Conservation (phyloP, 208 protist species). For the Porcisia deanei region DNA sequence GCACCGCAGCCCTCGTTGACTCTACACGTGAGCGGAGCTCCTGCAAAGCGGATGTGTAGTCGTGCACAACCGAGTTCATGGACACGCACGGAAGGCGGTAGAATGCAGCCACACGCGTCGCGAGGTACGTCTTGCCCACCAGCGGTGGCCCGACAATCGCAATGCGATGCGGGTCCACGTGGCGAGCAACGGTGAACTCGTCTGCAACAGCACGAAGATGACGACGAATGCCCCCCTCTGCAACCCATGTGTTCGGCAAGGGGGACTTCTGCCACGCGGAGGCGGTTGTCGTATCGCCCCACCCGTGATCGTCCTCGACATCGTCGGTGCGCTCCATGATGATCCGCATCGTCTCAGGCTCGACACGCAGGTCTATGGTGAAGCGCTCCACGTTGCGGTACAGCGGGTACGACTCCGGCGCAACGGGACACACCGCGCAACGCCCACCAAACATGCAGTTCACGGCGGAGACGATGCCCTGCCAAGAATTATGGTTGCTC, state of each 20-base stretch:
- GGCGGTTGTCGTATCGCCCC: constrained; percentile 6
- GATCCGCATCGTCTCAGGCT: constrained; percentile 63
- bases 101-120: constrained; percentile 51
- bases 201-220: constrained; percentile 62
- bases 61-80: constrained; percentile 39
- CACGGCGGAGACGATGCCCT: constrained; percentile 66
- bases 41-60: constrained; percentile 55
- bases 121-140: constrained; percentile 82
- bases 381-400: constrained; percentile 87
- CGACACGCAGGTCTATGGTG: constrained; percentile 84
- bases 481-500: constrained; percentile 57
- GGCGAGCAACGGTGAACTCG: constrained; percentile 76
- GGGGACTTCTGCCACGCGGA: background rate
- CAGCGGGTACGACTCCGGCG: constrained; percentile 61
- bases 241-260: constrained; percentile 61
- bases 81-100: constrained; percentile 77
- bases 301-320: constrained; percentile 25
- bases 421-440: constrained; percentile 42
- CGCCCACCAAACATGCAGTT: constrained; percentile 79
- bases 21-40: constrained; percentile 34
- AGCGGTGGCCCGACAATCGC: constrained; percentile 88
- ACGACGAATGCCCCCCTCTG: constrained; percentile 73
- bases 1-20: constrained; percentile 29
- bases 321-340: constrained; percentile 75
- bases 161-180: constrained; percentile 82